Base-by-base conservation (phyloP, 495 filamentous ascomycete genomes). In the Penicillium canescens region DNA sequence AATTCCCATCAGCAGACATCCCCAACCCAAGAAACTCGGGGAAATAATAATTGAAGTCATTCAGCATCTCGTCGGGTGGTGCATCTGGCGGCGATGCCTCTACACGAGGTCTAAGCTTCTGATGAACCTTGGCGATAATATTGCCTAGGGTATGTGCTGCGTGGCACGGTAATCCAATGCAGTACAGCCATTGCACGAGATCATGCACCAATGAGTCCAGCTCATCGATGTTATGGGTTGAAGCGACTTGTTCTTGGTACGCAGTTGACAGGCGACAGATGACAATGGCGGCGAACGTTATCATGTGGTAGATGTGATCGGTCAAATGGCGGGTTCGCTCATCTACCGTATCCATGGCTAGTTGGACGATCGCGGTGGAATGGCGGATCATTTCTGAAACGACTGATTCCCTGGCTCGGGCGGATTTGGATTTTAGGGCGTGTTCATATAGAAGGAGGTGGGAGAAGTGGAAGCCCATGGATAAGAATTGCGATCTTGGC, bases 291-390 rank as follows among this genome's bases (percentile, higher is more conserved):
- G 74, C 72, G 35, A 77, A 78, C 8, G 73, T 75, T 31, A 77
- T 73, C 64, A 77, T 76, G 55, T 78, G 74, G 52, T 78, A 78
- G n/a, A 77, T 74, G 14, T 77, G 75, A 48, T 78, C 74, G 33
- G 61, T 77, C 12, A 78, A 54, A 54, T 78, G 74, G 12, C 70
- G 67, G 1, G 73, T 78, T 0, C 73, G 70, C 12, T 75, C 70
- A 35, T 78, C 75, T 1, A 71, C 62, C 26, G 71, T 75, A n/a
- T 77, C 72, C 55, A 78, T 75, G 3, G 73, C 72, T n/a, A 78
- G 40, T n/a, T 67, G 62, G 7, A 78, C 60, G 18, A 77, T 75
- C 7, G 63, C 46, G 24, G 61, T 73, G 6, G 74, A 74, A 37
- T 75, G 68, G 14, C 66, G 63, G 13, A 74, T 60, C 72, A 78